A percentile compares a stretch with the other conserved stretches of the same genome.
phyloP scores from a whole-genome alignment of 495 filamentous ascomycete genomes.

The Trichocladium antarcticum region DNA sequence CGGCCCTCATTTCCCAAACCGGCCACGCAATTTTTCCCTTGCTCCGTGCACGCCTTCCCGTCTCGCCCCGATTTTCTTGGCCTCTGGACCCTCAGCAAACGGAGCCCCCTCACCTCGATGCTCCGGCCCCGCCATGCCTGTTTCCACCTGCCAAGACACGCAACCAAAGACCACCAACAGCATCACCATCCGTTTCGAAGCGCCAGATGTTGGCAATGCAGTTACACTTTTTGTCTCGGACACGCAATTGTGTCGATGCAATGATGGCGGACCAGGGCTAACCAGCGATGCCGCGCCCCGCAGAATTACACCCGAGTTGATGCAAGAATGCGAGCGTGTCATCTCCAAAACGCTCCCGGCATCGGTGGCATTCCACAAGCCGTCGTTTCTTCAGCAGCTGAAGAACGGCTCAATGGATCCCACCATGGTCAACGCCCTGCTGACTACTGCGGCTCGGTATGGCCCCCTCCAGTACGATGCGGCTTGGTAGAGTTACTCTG shows the following conservation, averaged over 20 bases:
- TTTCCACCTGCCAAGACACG: neutral
- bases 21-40: constrained; percentile 17
- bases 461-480: constrained; percentile 12
- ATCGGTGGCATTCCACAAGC: constrained; percentile 44
- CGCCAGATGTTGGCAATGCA: too few relatives aligned
- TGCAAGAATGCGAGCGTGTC: constrained; percentile 41
- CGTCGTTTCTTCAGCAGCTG: constrained; percentile 40
- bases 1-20: constrained; percentile 24
- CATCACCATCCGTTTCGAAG: too few relatives aligned
- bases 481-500: constrained; percentile 2
- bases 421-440: constrained; percentile 38
- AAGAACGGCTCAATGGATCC: constrained; percentile 37
- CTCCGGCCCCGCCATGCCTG: neutral
- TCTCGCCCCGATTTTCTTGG: constrained; percentile 20
- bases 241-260: too few relatives aligned
- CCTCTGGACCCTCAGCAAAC: constrained; percentile 11
- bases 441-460: constrained; percentile 41
- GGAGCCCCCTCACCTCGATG: constrained; percentile 7
- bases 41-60: constrained; percentile 25
- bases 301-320: constrained; percentile 39
- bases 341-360: constrained; percentile 41
- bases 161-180: too few relatives aligned
- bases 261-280: neutral
- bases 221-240: too few relatives aligned
- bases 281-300: constrained; percentile 3